Evolutionary conservation across 169 alveolate genomes (phyloP), one percentile per base, ranked within the genome.

Genomic region (Cryptosporidium meleagridis): DNA sequence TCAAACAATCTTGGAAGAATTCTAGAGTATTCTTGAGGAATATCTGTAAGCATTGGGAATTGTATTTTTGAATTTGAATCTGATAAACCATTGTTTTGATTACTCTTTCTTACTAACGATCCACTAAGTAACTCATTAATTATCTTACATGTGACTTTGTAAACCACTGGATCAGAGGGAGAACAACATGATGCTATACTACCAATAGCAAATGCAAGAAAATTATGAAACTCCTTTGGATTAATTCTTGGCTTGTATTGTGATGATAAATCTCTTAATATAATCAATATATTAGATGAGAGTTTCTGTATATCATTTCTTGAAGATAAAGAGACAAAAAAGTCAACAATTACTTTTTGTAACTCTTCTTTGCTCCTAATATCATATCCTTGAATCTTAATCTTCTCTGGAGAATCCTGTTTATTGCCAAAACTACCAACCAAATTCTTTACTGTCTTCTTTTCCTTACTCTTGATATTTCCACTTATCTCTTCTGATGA

Each of bases 171-270:
- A 26, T 80, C 89, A 18, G 61, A 39, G n/a, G 75, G 23, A 44
- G 89, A 59, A 26, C 89, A 80, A 31, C 75, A 65, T 14, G 89
- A 80, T 45, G 89, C 75, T 12, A 65, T 45, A 23, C 68, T 59
- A 0, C 89, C 89, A 58, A 80, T 80, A 18, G 89, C 55, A 61
- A 65, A 80, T 26, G 89, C 89, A 41, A 80, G 44, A 18, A 14
- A 59, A 26, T 80, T 80, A 29, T 80, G 75, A 33, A 80, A 80
- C 16, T 80, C 80, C 10, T 48, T 44, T 33, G 45, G 59, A 29
- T 65, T 80, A 26, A 21, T 48, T 35, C 21, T 44, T 18, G 89
- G 89, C 35, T 62, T 61, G 35, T 80, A 59, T n/a, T 59, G 48
- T 21, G 35, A 29, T n/a, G 89, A 59, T 26, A 80, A 62, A 45